phyloP scores from a whole-genome alignment of 2,329 filamentous ascomycete species.

The Fusarium dimerum region DNA sequence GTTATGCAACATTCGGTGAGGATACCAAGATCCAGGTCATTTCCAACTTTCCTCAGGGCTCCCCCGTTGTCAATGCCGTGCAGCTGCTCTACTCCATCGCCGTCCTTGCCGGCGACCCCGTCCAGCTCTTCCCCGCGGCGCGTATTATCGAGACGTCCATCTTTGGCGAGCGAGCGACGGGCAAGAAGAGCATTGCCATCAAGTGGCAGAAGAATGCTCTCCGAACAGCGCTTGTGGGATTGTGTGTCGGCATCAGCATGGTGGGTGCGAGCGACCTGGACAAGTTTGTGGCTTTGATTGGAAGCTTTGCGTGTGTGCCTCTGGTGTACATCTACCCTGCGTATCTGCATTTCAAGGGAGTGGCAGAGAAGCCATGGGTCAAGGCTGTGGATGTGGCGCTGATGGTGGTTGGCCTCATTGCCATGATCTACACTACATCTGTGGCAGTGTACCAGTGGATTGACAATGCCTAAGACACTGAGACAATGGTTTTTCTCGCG shows the following conservation, averaged over 20 bases:
- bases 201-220: slow-evolving; percentile 80
- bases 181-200: slow-evolving; percentile 62
- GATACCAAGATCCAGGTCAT: slow-evolving; percentile 73
- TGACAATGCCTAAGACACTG: slow-evolving; percentile 15
- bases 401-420: slow-evolving; percentile 62
- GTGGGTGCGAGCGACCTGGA: slow-evolving; percentile 69
- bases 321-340: slow-evolving; percentile 78
- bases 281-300: slow-evolving; percentile 74
- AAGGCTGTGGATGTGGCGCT: slow-evolving; percentile 63
- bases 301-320: slow-evolving; percentile 72
- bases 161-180: slow-evolving; percentile 65
- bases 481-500: no score
- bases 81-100: slow-evolving; percentile 75
- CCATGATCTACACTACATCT: slow-evolving; percentile 71
- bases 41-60: slow-evolving; percentile 72
- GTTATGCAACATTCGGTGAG: slow-evolving; percentile 72
- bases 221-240: slow-evolving; percentile 54
- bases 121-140: slow-evolving; percentile 73
- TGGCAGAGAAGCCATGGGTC: slow-evolving; percentile 56
- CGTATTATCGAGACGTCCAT: slow-evolving; percentile 69
- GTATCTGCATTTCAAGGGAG: slow-evolving; percentile 67
- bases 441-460: slow-evolving; percentile 53
- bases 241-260: slow-evolving; percentile 63
- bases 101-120: slow-evolving; percentile 71
- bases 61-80: slow-evolving; percentile 72